A percentile compares a stretch with the other conserved stretches of the same genome.
Conservation (phyloP, 2,329 filamentous ascomycete species). For the Aspergillus melleus region DNA sequence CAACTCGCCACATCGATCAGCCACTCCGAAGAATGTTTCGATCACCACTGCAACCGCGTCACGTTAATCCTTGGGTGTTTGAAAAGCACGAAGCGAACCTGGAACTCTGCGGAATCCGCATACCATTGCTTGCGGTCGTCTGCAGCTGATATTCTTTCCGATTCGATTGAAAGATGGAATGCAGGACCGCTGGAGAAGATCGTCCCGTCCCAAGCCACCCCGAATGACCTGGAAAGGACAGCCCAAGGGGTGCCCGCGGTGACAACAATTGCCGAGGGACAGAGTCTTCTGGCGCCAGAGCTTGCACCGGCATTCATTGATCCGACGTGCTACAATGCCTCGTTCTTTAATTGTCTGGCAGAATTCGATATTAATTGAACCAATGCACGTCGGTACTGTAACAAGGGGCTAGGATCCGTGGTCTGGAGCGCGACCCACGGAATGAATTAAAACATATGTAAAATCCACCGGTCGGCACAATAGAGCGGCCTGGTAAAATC, state of each 20-base stretch:
- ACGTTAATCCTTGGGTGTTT: constrained; percentile 36
- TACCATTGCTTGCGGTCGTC: constrained; percentile 28
- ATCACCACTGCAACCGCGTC: constrained; percentile 40
- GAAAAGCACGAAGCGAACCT: constrained; percentile 31
- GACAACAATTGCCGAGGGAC: constrained; percentile 21
- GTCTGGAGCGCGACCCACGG: no score
- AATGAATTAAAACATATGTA: no score
- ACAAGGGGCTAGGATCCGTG: no score
- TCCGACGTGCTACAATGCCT: constrained; percentile 32
- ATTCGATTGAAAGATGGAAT: constrained; percentile 30
- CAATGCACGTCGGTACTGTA: no score
- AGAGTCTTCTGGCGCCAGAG: constrained; percentile 27
- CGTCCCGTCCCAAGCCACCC: constrained; percentile 19
- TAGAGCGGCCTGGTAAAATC: no score
- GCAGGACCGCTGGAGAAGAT: constrained; percentile 25
- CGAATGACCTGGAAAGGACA: constrained; percentile 19
- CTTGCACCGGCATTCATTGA: constrained; percentile 30
- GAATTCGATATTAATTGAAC: constrained; percentile 21
- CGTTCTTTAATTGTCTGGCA: constrained; percentile 29
- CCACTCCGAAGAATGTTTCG: constrained; percentile 39
- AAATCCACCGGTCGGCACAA: no score
- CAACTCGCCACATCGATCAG: constrained; percentile 35
- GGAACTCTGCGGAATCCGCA: constrained; percentile 30
- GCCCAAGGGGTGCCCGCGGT: constrained; percentile 14
- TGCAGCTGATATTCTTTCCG: constrained; percentile 30